Percentiles rank a stretch among this genome's conserved stretches.
These are phyloP conservation scores for Pichia sp. DNA, from an alignment of 1,139 yeast species.

Conservation along the genomic window DNA sequence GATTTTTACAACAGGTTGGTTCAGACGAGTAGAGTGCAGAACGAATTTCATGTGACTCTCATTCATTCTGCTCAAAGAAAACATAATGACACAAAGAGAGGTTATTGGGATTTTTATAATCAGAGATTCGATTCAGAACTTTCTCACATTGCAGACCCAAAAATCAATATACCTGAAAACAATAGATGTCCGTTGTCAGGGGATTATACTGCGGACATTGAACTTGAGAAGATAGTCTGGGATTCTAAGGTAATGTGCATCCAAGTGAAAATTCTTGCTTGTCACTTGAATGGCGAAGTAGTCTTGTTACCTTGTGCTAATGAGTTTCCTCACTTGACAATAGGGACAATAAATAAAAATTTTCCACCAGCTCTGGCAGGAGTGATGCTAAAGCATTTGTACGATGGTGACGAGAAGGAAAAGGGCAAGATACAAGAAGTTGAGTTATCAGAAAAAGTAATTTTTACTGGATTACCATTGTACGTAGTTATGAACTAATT, in stretches of 20 bases:
- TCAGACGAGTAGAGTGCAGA: conserved; percentile 41
- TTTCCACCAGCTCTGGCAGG: conserved; percentile 33
- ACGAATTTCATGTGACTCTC: conserved; percentile 72
- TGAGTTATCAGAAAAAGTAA: conserved; percentile 16
- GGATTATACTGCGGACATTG: conserved; percentile 33
- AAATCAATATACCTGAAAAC: conserved; percentile 18
- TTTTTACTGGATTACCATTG: conserved; percentile 20
- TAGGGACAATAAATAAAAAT: conserved; percentile 47
- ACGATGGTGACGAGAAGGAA: conserved; percentile 18
- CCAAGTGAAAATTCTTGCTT: conserved; percentile 41
- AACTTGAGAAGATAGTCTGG: conserved; percentile 46
- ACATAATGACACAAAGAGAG: conserved; percentile 22
- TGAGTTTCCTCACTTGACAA: conserved; percentile 63
- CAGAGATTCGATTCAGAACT: conserved; percentile 17
- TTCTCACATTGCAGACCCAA: conserved; percentile 2
- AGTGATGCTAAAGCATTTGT: conserved; percentile 37
- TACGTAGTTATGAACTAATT: conserved; percentile 20
- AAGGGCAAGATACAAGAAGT: conserved; percentile 12
- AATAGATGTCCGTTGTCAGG: conserved; percentile 27
- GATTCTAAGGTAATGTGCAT: conserved; percentile 54
- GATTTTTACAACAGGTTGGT: conserved; percentile 9
- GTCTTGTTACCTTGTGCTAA: conserved; percentile 38
- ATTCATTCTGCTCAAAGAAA: conserved; percentile 50
- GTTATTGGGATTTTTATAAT: conserved; percentile 23
- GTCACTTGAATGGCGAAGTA: conserved; percentile 24